Percentiles rank a stretch among this genome's conserved stretches.
Conservation (phyloP, 1,284 basidiomycete genomes). For the Earliella scabrosa region DNA sequence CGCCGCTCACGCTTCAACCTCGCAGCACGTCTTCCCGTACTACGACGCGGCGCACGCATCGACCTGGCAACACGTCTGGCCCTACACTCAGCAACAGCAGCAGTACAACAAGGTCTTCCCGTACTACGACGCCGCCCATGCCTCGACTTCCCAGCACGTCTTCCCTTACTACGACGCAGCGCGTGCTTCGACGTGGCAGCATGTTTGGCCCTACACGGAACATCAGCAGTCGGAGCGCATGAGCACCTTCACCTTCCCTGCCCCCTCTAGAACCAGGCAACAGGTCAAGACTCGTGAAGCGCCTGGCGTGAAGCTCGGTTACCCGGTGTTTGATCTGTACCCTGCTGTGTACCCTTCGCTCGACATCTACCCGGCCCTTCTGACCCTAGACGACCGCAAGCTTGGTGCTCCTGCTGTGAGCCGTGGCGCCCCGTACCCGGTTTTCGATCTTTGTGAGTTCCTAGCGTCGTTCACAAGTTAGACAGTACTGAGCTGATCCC, state of each 20-base stretch:
- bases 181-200: conserved; percentile 13
- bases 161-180: conserved; percentile 31
- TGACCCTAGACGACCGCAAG: conserved; percentile 13
- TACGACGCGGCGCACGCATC: conserved; percentile 1
- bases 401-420: conserved; percentile 7
- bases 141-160: conserved; percentile 9
- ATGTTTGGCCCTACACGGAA: conserved; percentile 23
- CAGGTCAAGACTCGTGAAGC: background rate
- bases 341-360: conserved; percentile 44
- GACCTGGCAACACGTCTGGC: conserved; percentile 1
- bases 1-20: background rate
- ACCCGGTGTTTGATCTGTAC: conserved; percentile 39
- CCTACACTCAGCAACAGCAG: background rate
- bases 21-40: conserved; percentile 9
- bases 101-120: conserved; percentile 10
- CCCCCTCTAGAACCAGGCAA: background rate
- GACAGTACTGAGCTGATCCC: background rate
- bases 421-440: conserved; percentile 30
- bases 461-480: background rate
- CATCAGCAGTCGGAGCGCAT: conserved; percentile 7
- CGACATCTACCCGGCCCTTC: conserved; percentile 31
- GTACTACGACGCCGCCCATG: conserved; percentile 1
- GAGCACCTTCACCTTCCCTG: conserved; percentile 29
- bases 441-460: conserved; percentile 39
- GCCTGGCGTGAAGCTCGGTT: conserved; percentile 11